Evolutionary conservation across 768 basidiomycete genomes (phyloP).

Genomic region (Porpolomopsis calyptriformis): DNA sequence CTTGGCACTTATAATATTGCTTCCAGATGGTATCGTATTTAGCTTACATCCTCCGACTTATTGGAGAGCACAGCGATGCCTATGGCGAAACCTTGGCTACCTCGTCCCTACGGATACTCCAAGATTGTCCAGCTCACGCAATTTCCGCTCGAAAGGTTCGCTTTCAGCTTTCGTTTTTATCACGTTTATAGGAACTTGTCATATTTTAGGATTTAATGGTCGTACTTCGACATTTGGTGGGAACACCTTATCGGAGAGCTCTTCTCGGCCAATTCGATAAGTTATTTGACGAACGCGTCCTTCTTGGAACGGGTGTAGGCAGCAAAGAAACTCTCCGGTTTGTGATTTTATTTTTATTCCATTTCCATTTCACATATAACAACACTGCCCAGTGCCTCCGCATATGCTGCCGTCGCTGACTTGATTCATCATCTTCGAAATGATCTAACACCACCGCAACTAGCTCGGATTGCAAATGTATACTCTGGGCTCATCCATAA

Average conservation of each 20-base stretch:
- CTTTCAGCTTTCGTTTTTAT: not conserved
- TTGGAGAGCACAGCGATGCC: slow-evolving; percentile 48
- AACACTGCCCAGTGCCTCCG: slow-evolving; percentile 44
- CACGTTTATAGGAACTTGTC: not conserved
- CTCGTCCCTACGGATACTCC: slow-evolving; percentile 74
- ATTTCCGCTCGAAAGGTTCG: slow-evolving; percentile 71
- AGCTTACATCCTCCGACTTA: slow-evolving; percentile 72
- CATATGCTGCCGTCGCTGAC: slow-evolving; percentile 85
- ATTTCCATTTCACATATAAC: slow-evolving; percentile 6
- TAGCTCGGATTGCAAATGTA: slow-evolving; percentile 68
- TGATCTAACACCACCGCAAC: slow-evolving; percentile 68
- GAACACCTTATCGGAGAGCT: slow-evolving; percentile 64
- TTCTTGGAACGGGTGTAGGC: slow-evolving; percentile 76
- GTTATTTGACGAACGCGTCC: slow-evolving; percentile 79
- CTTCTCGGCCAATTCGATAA: slow-evolving; percentile 80
- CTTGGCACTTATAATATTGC: slow-evolving; percentile 14
- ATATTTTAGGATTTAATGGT: slow-evolving; percentile 72
- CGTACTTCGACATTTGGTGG: slow-evolving; percentile 82
- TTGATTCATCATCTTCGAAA: slow-evolving; percentile 83
- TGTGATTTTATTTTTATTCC: slow-evolving; percentile 10
- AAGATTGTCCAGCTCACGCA: slow-evolving; percentile 85
- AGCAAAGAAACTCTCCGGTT: slow-evolving; percentile 79
- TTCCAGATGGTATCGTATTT: slow-evolving; percentile 81
- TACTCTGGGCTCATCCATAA: slow-evolving; percentile 89
- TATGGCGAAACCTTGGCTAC: slow-evolving; percentile 77